Conservation (phyloP, 2,329 filamentous ascomycete genomes). For the Fusarium mexicanum region DNA sequence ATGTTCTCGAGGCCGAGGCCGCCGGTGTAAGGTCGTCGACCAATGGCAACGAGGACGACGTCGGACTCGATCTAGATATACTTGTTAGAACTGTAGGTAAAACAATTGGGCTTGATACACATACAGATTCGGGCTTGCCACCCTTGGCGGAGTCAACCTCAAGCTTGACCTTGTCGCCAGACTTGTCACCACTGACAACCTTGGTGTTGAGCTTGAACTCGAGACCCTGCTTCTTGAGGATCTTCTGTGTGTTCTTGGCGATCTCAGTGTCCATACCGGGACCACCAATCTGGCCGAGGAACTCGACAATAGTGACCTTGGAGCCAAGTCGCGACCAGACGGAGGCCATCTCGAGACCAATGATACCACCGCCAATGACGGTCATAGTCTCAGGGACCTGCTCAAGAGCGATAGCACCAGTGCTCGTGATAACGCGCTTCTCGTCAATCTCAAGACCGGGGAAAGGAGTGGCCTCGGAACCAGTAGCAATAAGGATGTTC, state of each 20-base stretch:
- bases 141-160: slow-evolving; percentile 93
- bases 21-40: slow-evolving; percentile 91
- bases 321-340: slow-evolving; percentile 95
- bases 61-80: slow-evolving; percentile 84
- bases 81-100: slow-evolving; percentile 33
- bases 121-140: slow-evolving; percentile 89
- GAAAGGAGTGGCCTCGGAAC: slow-evolving; percentile 95
- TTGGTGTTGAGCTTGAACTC: slow-evolving; percentile 99
- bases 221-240: slow-evolving; percentile 94
- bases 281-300: slow-evolving; percentile 93
- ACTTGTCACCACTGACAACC: slow-evolving; percentile 85
- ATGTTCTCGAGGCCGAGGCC: slow-evolving; percentile 95
- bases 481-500: slow-evolving; percentile 98
- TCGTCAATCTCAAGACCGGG: slow-evolving; percentile 96
- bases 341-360: slow-evolving; percentile 97
- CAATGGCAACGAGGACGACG: slow-evolving; percentile 95
- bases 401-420: slow-evolving; percentile 87
- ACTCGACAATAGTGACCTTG: slow-evolving; percentile 98
- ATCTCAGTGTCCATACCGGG: slow-evolving; percentile 97
- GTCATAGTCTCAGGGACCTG: slow-evolving; percentile 96
- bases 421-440: slow-evolving; percentile 97
- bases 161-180: slow-evolving; percentile 80
- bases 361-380: slow-evolving; percentile 98
- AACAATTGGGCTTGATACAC: slow-evolving; percentile 46
- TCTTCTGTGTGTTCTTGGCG: slow-evolving; percentile 90